Base-by-base conservation (phyloP, 768 basidiomycete species). In the Clitopilus hobsonii region DNA sequence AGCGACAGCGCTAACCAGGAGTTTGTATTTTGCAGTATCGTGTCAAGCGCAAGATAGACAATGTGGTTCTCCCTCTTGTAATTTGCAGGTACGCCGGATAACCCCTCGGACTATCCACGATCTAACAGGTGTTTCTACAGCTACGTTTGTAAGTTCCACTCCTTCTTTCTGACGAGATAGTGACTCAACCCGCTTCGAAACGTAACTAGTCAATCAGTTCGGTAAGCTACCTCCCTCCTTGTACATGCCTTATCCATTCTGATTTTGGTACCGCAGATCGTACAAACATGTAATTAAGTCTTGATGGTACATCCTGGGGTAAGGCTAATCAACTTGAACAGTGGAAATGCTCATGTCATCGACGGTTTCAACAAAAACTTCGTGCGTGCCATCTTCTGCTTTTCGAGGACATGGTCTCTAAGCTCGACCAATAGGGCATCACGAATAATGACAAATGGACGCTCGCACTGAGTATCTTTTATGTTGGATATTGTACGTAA, bases 321-420 rank as follows among this genome's bases (percentile, higher is more conserved):
- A n/a, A n/a, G n/a, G n/a, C n/a, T n/a, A n/a, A n/a, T n/a, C n/a
- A n/a, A n/a, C n/a, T n/a, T n/a, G n/a, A n/a, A 11, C 56, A 81
- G 81, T 48, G 82, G 81, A 50, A 84, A 84, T 60, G 82, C 79
- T 0, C 82, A 83, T 64, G 76, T 81, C 14, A 67, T 83, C 45
- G 41, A 66, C 3, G 74, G 69, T 0, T 83, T 84, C 66, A 84
- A 84, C 58, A 64, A 75, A 6, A 78, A 81, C 60, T 84, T 68
- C 60, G 81, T 81, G 54, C 49, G 76, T n/a, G n/a, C n/a, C 66
- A 8, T 8, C 25, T 8, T n/a, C 24, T 22, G 5, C 8, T 23
- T 10, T 18, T 16, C 38, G 30, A 18, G 8, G 23, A 24, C 38
- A 4, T 29, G 30, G 11, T 41, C 11, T 52, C 22, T 13, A 18